Conservation (phyloP, 1,284 basidiomycete genomes). For the Cryptococcus deneoformans region DNA sequence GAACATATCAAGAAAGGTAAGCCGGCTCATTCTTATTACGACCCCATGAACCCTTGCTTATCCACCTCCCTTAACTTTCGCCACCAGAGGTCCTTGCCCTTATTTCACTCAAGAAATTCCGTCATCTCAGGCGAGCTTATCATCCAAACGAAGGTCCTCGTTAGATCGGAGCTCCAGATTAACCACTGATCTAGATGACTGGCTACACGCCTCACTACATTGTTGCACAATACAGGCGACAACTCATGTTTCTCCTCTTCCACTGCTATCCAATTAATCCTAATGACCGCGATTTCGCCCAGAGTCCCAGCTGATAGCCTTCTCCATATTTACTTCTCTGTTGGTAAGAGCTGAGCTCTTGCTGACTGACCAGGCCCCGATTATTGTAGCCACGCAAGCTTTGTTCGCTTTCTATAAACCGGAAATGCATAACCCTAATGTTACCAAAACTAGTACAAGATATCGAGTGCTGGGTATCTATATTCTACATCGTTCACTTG, state of each 20-base stretch:
- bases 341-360: no score
- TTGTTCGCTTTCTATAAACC: neutral
- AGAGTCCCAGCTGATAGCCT: no score
- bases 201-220: no score
- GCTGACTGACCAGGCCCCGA: no score
- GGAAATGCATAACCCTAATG: neutral
- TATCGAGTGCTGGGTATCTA: conserved; percentile 4
- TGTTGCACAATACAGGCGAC: no score
- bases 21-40: conserved; percentile 22
- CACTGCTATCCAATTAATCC: no score
- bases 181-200: neutral
- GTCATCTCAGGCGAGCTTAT: conserved; percentile 74
- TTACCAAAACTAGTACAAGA: neutral
- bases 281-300: no score
- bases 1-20: conserved; percentile 87
- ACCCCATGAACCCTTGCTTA: neutral
- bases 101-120: conserved; percentile 81
- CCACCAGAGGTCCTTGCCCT: conserved; percentile 74
- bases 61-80: neutral
- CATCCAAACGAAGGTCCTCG: conserved; percentile 40
- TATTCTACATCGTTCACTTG: neutral
- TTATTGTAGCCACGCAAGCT: no score
- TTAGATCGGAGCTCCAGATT: conserved; percentile 2
- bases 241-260: no score
- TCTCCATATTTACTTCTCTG: no score